Evolutionary conservation across 2,329 filamentous ascomycete genomes (phyloP).

Genomic region (Sarocladium strictum): DNA sequence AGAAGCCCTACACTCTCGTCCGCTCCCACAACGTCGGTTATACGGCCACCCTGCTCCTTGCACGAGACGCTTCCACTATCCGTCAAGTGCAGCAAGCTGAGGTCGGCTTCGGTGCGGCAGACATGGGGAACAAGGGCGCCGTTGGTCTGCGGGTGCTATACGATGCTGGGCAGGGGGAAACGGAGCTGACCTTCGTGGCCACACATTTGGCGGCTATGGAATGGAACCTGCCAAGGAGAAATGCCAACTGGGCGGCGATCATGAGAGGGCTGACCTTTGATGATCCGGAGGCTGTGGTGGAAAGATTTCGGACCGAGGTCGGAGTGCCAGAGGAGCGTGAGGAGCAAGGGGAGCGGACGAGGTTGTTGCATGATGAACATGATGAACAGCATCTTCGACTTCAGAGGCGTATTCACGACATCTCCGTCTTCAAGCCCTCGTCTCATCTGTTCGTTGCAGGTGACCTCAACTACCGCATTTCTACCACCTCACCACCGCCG

Average conservation of each 20-base stretch:
- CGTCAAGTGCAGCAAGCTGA: conserved; percentile 67
- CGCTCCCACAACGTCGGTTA: conserved; percentile 74
- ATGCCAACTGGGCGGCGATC: conserved; percentile 83
- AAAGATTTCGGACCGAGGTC: conserved; percentile 13
- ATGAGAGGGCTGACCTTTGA: conserved; percentile 74
- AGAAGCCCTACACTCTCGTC: conserved; percentile 61
- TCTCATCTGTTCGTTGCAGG: conserved; percentile 82
- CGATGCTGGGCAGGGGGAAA: conserved; percentile 55
- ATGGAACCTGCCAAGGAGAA: conserved; percentile 65
- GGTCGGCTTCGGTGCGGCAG: conserved; percentile 75
- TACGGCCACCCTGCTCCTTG: conserved; percentile 85
- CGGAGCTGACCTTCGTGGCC: conserved; percentile 77
- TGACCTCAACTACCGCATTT: conserved; percentile 92
- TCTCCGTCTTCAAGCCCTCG: conserved; percentile 67
- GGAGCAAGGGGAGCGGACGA: conserved; percentile 21
- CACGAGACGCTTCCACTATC: conserved; percentile 56
- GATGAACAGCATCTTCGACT: conserved; percentile 27
- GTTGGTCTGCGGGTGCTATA: conserved; percentile 71
- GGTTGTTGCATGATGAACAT: conserved; percentile 28
- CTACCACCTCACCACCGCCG: conserved; percentile 55
- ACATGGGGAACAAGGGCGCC: conserved; percentile 95
- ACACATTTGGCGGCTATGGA: conserved; percentile 90
- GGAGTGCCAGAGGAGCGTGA: conserved; percentile 16
- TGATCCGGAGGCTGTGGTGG: conserved; percentile 38
- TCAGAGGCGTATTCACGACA: conserved; percentile 44